These are phyloP conservation scores for Macadamia tetraphylla DNA, from an alignment of 164 flowering plant genomes.

Conservation along the genomic window DNA sequence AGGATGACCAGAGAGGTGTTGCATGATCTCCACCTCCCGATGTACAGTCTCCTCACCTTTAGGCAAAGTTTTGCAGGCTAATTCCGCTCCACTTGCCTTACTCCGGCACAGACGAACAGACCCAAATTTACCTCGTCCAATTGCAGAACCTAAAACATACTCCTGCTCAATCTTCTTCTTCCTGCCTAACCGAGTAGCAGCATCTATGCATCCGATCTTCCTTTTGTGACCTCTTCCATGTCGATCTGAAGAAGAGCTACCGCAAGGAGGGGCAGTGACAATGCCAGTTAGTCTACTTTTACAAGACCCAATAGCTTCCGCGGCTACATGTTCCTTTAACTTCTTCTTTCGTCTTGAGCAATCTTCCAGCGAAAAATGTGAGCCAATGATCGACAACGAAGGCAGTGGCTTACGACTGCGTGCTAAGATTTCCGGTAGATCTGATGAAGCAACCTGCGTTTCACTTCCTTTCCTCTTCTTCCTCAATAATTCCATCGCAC, in stretches of 20 bases:
- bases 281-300: slow-evolving; percentile 52
- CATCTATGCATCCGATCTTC: slow-evolving; percentile 80
- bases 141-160: slow-evolving; percentile 31
- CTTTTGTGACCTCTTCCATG: slow-evolving; percentile 56
- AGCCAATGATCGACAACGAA: slow-evolving; percentile 28
- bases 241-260: background rate
- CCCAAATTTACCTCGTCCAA: slow-evolving; percentile 69
- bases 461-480: slow-evolving; percentile 77
- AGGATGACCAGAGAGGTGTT: slow-evolving; percentile 3
- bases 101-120: slow-evolving; percentile 56
- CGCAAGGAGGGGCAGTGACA: background rate
- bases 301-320: slow-evolving; percentile 27
- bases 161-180: slow-evolving; percentile 66
- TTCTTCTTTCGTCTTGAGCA: slow-evolving; percentile 57
- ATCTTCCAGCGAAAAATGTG: slow-evolving; percentile 69
- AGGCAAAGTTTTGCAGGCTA: slow-evolving; percentile 34
- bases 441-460: slow-evolving; percentile 14
- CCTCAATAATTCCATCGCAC: slow-evolving; percentile 36
- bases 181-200: slow-evolving; percentile 52
- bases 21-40: slow-evolving; percentile 6
- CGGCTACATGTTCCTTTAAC: slow-evolving; percentile 52
- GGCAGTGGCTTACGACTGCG: slow-evolving; percentile 17
- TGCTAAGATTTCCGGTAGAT: slow-evolving; percentile 14
- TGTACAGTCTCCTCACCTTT: background rate
- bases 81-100: slow-evolving; percentile 41